A percentile compares a stretch with the other conserved stretches of the same genome.
phyloP scores from a whole-genome alignment of 305 asterid species.

The Rubia balearica region DNA sequence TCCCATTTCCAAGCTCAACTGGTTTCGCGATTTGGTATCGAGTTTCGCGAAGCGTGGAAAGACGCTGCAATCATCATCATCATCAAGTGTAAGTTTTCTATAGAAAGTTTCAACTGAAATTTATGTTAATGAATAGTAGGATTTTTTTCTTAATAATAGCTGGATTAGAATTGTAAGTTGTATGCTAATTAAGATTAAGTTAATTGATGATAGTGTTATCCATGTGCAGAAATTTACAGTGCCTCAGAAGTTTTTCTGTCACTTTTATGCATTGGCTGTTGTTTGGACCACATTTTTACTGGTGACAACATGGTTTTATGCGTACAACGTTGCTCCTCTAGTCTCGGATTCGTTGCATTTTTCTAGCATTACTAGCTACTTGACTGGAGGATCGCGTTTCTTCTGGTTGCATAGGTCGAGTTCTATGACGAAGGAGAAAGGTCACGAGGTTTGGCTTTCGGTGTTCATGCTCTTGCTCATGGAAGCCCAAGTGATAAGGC shows the following conservation, averaged over 20 bases:
- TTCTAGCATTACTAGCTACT: slow-evolving; percentile 51
- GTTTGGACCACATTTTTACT: slow-evolving; percentile 65
- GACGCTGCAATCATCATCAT: slow-evolving; percentile 45
- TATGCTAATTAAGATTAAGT: background rate
- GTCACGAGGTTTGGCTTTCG: slow-evolving; percentile 44
- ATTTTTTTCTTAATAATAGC: no score
- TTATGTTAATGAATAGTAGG: background rate
- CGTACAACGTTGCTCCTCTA: slow-evolving; percentile 33
- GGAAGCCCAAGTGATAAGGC: slow-evolving; percentile 69
- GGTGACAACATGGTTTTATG: slow-evolving; percentile 57
- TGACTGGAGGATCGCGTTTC: slow-evolving; percentile 53
- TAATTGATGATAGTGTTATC: slow-evolving; percentile 1
- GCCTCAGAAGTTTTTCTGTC: slow-evolving; percentile 71
- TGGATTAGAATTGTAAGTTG: background rate
- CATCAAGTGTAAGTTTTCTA: slow-evolving; percentile 34
- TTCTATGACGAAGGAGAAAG: slow-evolving; percentile 27
- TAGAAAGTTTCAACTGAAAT: background rate
- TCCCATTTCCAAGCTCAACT: slow-evolving; percentile 34
- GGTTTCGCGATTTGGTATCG: slow-evolving; percentile 33
- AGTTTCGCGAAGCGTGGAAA: slow-evolving; percentile 59
- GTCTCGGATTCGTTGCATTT: slow-evolving; percentile 35
- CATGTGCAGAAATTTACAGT: slow-evolving; percentile 56
- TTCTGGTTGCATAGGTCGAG: slow-evolving; percentile 30
- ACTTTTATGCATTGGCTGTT: slow-evolving; percentile 63
- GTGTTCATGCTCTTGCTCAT: slow-evolving; percentile 68